Evolutionary conservation across 495 filamentous ascomycete species (phyloP).

Genomic region (Aspergillus affinis): DNA sequence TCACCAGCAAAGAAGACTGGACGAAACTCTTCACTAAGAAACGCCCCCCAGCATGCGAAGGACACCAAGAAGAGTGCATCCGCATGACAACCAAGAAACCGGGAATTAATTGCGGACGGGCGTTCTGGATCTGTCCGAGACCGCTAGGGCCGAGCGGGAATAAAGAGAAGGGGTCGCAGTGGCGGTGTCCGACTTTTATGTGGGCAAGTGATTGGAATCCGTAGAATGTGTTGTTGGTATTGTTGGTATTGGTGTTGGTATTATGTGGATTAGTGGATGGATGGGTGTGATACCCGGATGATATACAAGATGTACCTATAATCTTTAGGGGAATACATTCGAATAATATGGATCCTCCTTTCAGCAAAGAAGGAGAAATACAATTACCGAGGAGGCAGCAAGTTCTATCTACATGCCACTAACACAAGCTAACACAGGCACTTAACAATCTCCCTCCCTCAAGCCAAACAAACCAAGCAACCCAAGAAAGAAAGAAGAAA

Average conservation of each 20-base stretch:
- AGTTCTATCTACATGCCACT: no score
- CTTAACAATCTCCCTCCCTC: no score
- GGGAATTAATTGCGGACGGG: conserved; percentile 77
- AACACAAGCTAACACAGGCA: no score
- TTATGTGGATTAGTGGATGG: background rate
- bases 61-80: conserved; percentile 82
- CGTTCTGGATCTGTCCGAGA: conserved; percentile 83
- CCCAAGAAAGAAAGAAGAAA: no score
- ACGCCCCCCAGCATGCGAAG: conserved; percentile 71
- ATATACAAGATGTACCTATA: no score
- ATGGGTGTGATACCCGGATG: no score
- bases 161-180: conserved; percentile 78
- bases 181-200: conserved; percentile 85
- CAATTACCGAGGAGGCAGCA: no score
- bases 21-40: conserved; percentile 78
- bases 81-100: conserved; percentile 80
- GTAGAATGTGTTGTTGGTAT: conserved; percentile 4
- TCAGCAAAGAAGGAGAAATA: no score
- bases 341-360: no score
- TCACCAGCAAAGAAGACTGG: conserved; percentile 81
- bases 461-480: no score
- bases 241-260: background rate
- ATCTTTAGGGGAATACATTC: no score
- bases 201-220: conserved; percentile 84
- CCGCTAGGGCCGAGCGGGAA: conserved; percentile 80